phyloP scores from a whole-genome alignment of 2,329 filamentous ascomycete species.

The Proliferodiscus dingleyae region DNA sequence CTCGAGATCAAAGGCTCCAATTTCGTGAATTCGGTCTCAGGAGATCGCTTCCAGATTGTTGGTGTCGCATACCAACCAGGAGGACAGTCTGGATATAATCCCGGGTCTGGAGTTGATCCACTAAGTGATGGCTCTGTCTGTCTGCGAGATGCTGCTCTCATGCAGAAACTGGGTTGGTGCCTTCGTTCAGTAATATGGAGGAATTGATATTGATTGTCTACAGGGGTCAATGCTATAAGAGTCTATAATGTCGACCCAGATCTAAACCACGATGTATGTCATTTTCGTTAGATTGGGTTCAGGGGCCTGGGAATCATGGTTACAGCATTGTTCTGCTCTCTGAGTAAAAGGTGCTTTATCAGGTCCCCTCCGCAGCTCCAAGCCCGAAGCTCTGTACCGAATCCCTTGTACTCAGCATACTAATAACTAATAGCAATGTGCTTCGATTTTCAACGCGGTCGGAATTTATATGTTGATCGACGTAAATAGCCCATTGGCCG shows the following conservation, averaged over 20 bases:
- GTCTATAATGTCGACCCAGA: constrained; percentile 65
- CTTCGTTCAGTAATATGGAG: constrained; percentile 2
- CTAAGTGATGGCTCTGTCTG: constrained; percentile 55
- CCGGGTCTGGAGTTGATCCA: constrained; percentile 49
- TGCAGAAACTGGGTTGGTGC: constrained; percentile 49
- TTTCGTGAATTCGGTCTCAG: constrained; percentile 55
- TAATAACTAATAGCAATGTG: constrained; percentile 59
- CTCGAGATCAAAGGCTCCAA: constrained; percentile 52
- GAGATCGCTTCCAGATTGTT: constrained; percentile 59
- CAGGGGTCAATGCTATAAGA: constrained; percentile 59
- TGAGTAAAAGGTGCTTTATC: too few species aligned
- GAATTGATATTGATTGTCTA: constrained; percentile 8
- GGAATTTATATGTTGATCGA: constrained; percentile 67
- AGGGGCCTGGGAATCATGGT: too few species aligned
- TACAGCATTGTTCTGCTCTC: too few species aligned
- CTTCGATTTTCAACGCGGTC: constrained; percentile 62
- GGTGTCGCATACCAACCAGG: constrained; percentile 67
- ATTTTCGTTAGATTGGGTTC: too few species aligned
- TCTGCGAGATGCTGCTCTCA: constrained; percentile 59
- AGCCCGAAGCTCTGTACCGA: too few species aligned
- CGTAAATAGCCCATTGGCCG: constrained; percentile 59
- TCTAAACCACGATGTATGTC: constrained; percentile 62
- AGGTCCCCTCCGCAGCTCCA: too few species aligned
- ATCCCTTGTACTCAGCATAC: too few species aligned
- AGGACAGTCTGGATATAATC: constrained; percentile 58